Evolutionary conservation across 305 asterid genomes (phyloP).

Genomic region (Fraxinus sp.): DNA sequence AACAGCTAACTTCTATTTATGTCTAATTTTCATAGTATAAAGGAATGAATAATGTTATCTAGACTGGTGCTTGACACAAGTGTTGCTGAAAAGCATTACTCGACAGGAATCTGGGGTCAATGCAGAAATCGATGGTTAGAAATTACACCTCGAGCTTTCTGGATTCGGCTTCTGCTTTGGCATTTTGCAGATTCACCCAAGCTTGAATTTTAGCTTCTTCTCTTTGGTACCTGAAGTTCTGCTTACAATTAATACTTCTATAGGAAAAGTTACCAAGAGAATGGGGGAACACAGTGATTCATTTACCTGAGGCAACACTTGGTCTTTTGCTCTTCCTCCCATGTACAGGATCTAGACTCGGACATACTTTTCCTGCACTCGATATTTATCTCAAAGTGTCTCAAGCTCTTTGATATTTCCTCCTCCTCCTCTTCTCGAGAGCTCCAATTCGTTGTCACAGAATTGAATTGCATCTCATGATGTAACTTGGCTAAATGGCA

Average conservation of each 20-base stretch:
- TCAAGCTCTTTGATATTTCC: slow-evolving; percentile 88
- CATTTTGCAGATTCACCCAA: slow-evolving; percentile 91
- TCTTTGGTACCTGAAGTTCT: slow-evolving; percentile 69
- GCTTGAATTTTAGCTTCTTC: slow-evolving; percentile 96
- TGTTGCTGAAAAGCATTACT: no score
- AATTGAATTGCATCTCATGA: slow-evolving; percentile 50
- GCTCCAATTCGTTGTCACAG: slow-evolving; percentile 72
- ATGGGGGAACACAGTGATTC: background rate
- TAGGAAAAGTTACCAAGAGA: background rate
- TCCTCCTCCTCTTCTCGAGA: slow-evolving; percentile 95
- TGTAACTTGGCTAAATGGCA: slow-evolving; percentile 75
- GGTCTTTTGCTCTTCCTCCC: slow-evolving; percentile 83
- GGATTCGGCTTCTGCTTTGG: slow-evolving; percentile 97
- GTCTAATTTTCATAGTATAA: background rate
- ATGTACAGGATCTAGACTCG: slow-evolving; percentile 49
- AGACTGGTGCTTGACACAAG: no score
- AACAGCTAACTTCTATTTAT: background rate
- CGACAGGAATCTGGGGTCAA: background rate
- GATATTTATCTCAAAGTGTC: slow-evolving; percentile 78
- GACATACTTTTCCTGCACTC: slow-evolving; percentile 63
- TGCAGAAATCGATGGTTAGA: background rate
- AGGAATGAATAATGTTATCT: background rate
- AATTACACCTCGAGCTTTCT: slow-evolving; percentile 83
- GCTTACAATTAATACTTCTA: background rate
- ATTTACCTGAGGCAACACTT: slow-evolving; percentile 76